phyloP scores from a whole-genome alignment of 1,284 basidiomycete species.

The Marasmius fiardii region DNA sequence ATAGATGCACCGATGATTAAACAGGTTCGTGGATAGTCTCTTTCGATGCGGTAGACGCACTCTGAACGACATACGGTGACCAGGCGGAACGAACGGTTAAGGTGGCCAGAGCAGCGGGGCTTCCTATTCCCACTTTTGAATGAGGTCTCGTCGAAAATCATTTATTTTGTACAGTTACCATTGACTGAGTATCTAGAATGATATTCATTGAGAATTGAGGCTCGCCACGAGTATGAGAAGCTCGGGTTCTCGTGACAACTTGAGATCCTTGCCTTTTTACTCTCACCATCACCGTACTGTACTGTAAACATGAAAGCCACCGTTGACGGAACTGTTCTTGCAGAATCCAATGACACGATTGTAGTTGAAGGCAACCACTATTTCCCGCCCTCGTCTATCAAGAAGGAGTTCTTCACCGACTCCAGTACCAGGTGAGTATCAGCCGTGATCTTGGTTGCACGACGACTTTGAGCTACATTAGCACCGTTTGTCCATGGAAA shows the following conservation, averaged over 20 bases:
- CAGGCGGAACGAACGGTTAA: not conserved
- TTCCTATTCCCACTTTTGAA: not conserved
- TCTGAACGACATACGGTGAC: not conserved
- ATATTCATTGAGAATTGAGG: not conserved
- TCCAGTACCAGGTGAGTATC: constrained; percentile 48
- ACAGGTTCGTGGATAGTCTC: constrained; percentile 43
- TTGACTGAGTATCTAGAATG: not conserved
- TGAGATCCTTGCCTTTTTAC: not conserved
- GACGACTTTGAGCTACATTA: constrained; percentile 23
- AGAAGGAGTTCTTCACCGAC: constrained; percentile 35
- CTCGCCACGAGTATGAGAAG: not conserved
- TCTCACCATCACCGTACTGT: not conserved
- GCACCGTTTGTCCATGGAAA: constrained; percentile 61
- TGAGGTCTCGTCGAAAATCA: not conserved
- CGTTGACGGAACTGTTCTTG: constrained; percentile 50
- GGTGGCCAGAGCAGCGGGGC: not conserved
- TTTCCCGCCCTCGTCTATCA: constrained; percentile 55
- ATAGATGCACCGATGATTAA: constrained; percentile 93
- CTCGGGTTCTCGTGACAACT: not conserved
- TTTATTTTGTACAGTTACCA: not conserved
- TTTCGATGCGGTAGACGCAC: not conserved
- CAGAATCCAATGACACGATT: constrained; percentile 49
- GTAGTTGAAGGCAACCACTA: constrained; percentile 66
- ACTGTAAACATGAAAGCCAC: constrained; percentile 42
- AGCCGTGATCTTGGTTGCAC: constrained; percentile 4